Conservation (phyloP, 176 grass and related monocot genomes). For the Raddia guianensis region DNA sequence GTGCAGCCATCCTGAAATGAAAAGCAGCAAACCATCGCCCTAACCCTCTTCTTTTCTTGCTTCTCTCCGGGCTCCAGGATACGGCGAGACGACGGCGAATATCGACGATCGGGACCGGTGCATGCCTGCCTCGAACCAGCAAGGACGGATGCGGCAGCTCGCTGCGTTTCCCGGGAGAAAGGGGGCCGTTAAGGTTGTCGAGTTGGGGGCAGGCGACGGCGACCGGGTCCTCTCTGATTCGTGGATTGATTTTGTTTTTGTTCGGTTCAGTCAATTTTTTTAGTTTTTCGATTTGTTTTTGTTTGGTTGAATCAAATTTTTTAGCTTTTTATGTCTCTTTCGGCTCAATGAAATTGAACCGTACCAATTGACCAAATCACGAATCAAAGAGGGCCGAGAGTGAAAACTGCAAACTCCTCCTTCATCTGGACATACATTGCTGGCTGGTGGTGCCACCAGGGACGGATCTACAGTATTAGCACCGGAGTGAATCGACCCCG, state of each 20-base stretch:
- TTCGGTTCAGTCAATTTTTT: too few relatives aligned
- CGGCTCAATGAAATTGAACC: too few relatives aligned
- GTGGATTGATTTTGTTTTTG: too few relatives aligned
- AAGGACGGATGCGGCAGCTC: background rate
- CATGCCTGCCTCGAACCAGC: background rate
- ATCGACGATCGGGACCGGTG: background rate
- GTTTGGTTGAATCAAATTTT: too few relatives aligned
- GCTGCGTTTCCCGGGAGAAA: background rate
- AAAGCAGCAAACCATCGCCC: background rate
- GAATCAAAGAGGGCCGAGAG: too few relatives aligned
- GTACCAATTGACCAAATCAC: too few relatives aligned
- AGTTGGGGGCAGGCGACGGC: background rate
- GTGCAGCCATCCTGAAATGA: background rate
- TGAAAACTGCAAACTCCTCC: too few relatives aligned
- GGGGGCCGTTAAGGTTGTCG: conserved; percentile 19
- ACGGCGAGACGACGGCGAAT: conserved; percentile 3
- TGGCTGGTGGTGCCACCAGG: background rate
- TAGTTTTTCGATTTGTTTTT: too few relatives aligned
- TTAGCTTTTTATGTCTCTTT: too few relatives aligned
- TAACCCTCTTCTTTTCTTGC: background rate
- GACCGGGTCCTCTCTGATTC: background rate
- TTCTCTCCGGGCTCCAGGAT: background rate
- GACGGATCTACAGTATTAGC: too few relatives aligned
- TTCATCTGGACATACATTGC: background rate
- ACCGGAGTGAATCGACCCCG: too few relatives aligned